A percentile compares a stretch with the other conserved stretches of the same genome.
Evolutionary conservation across 2,329 filamentous ascomycete genomes (phyloP).

Genomic region (Hortaea werneckii): DNA sequence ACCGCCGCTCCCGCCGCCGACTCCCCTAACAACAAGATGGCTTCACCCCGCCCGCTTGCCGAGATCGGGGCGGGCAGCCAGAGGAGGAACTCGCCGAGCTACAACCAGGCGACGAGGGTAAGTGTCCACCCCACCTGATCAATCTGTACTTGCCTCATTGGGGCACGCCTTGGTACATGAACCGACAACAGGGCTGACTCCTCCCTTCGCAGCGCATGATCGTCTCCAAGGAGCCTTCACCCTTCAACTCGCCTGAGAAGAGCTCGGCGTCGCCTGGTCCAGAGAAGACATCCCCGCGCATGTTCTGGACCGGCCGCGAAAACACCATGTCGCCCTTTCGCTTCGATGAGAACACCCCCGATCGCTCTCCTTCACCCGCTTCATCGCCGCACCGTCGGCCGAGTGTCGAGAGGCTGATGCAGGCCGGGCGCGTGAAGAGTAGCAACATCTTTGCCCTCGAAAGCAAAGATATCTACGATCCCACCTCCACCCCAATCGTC

Average conservation of each 20-base stretch:
- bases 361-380: slow-evolving; percentile 51
- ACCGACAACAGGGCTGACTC: too few relatives aligned
- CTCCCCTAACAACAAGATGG: slow-evolving; percentile 51
- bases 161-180: too few relatives aligned
- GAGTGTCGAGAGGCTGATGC: slow-evolving; percentile 91
- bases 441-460: slow-evolving; percentile 94
- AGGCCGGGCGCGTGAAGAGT: slow-evolving; percentile 91
- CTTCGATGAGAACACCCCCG: slow-evolving; percentile 57
- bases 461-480: slow-evolving; percentile 87
- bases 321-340: slow-evolving; percentile 53
- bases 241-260: slow-evolving; percentile 33
- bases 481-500: slow-evolving; percentile 62
- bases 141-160: too few relatives aligned
- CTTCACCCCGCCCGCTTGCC: slow-evolving; percentile 64
- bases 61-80: slow-evolving; percentile 81
- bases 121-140: slow-evolving; percentile 2
- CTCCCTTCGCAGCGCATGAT: slow-evolving; percentile 49
- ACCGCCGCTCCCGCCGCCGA: slow-evolving; percentile 19
- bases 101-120: slow-evolving; percentile 67
- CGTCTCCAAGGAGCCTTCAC: slow-evolving; percentile 66
- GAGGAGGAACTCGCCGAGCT: slow-evolving; percentile 86
- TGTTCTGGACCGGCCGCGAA: slow-evolving; percentile 79
- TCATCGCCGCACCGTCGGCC: slow-evolving; percentile 55
- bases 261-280: slow-evolving; percentile 34
- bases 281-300: slow-evolving; percentile 58